Conservation (phyloP, 768 basidiomycete species). For the Boletales sp. region DNA sequence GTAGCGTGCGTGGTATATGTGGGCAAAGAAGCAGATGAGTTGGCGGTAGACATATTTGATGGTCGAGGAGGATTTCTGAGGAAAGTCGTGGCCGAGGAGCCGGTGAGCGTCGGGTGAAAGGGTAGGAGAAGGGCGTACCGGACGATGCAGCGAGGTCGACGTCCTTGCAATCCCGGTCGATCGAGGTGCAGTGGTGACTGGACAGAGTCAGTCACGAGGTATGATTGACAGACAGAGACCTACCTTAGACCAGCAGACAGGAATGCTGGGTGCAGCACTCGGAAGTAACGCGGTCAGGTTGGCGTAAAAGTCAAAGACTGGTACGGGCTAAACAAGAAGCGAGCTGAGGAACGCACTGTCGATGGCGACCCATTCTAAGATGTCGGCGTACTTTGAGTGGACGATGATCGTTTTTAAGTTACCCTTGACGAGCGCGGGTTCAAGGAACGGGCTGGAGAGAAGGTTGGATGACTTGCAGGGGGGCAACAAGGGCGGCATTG, state of each 20-base stretch:
- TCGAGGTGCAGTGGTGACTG: conserved; percentile 74
- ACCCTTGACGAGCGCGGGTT: conserved; percentile 93
- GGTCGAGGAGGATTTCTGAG: too few species aligned
- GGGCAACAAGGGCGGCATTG: too few species aligned
- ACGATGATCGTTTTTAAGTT: conserved; percentile 99
- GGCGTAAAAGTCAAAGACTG: conserved; percentile 96
- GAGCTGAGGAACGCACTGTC: conserved; percentile 58
- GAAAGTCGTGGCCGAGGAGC: too few species aligned
- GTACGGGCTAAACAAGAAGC: too few species aligned
- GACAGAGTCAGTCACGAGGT: not conserved
- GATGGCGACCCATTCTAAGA: conserved; percentile 96
- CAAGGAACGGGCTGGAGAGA: conserved; percentile 91
- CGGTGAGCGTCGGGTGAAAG: too few species aligned
- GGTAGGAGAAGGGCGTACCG: too few species aligned
- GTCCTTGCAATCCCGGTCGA: too few species aligned
- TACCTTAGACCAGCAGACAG: too few species aligned
- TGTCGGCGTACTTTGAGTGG: conserved; percentile 91
- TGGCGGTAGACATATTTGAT: too few species aligned
- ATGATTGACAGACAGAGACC: conserved; percentile 90
- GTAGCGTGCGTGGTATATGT: too few species aligned
- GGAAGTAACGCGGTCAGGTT: conserved; percentile 89
- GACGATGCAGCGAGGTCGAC: too few species aligned
- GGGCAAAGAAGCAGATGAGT: too few species aligned
- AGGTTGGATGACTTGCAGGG: conserved; percentile 70
- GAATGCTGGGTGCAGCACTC: conserved; percentile 89